Conservation (phyloP, 768 basidiomycete species). For the Mycena kentingensis region DNA sequence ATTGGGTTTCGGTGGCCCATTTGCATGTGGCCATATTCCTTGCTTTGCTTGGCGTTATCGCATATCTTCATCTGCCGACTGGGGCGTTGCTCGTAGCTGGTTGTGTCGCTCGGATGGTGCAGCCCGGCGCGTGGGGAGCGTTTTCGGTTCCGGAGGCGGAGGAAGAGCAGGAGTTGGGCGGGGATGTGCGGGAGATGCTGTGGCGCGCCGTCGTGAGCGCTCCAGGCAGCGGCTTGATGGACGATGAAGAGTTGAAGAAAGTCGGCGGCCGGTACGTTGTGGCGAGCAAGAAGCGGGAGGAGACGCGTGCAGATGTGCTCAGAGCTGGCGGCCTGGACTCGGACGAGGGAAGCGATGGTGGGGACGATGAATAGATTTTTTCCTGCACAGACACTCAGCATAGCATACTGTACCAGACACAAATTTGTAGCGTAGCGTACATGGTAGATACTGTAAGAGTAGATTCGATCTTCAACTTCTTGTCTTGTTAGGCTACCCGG, state of each 20-base stretch:
- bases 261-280: slow-evolving; percentile 9
- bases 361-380: not conserved
- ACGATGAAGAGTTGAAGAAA: slow-evolving; percentile 4
- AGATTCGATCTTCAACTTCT: too few species aligned
- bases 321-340: slow-evolving; percentile 6
- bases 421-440: too few species aligned
- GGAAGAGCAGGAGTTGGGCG: slow-evolving; percentile 1
- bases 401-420: too few species aligned
- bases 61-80: slow-evolving; percentile 2
- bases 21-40: slow-evolving; percentile 17
- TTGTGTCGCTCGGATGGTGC: not conserved
- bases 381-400: too few species aligned
- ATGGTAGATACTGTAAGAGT: too few species aligned
- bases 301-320: slow-evolving; percentile 9
- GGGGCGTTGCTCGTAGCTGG: slow-evolving; percentile 5
- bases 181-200: slow-evolving; percentile 16
- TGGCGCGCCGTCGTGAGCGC: slow-evolving; percentile 5
- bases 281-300: not conserved
- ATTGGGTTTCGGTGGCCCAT: slow-evolving; percentile 21
- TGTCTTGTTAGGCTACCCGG: too few species aligned
- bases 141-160: not conserved
- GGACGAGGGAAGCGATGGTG: slow-evolving; percentile 3
- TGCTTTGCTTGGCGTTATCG: slow-evolving; percentile 4
- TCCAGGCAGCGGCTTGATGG: slow-evolving; percentile 13
- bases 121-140: slow-evolving; percentile 11